Evolutionary conservation across 352 stramenopile genomes (phyloP), one percentile per base, ranked within the genome.

Genomic region (Phytophthora uliginosa): DNA sequence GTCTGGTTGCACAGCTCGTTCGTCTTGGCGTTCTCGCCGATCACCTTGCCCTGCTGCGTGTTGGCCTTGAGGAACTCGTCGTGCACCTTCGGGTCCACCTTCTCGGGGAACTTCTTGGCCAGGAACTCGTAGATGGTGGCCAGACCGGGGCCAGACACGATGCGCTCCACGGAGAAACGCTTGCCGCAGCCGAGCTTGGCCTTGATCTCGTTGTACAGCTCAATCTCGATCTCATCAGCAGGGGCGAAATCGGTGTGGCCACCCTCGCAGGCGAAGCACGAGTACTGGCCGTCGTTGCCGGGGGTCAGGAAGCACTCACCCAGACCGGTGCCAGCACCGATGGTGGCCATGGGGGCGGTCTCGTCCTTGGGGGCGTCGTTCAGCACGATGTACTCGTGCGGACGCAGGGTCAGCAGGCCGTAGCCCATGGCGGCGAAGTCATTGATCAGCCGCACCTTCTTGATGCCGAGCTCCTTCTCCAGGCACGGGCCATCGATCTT

Each of bases 341-440:
- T 94, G 62, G 94, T 99, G 53, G 92, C 97, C 64, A 99, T 99
- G 12, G 96, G 95, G 38, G 87, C 93, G 17, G 82, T 76, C 59
- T 93, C 82, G 52, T 88, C 78, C 51, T 79, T 79, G 4, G 81
- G 76, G 20, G 71, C 89, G 45, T 94, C 84, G 76, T 97, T 94
- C 18, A 94, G 81, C 31, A 96, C 72, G 20, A 97, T 91, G 77
- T 98, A 97, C 63, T 96, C 91, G 62, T 98, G 83, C 7, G 88
- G 76, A 71, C 98, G 88, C 20, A 99, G 84, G 40, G 97, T 99
- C 15, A 99, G 78, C 36, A 98, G 86, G 10, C 98, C 98, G 79
- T 99, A 99, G 50, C 97, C 97, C 77, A 98, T 97, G 33, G 91
- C 97, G 0, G 97, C 95, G 81, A 99, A 99, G 78, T 99, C 97